phyloP scores from a whole-genome alignment of 768 basidiomycete genomes.

The Galerina marginata region DNA sequence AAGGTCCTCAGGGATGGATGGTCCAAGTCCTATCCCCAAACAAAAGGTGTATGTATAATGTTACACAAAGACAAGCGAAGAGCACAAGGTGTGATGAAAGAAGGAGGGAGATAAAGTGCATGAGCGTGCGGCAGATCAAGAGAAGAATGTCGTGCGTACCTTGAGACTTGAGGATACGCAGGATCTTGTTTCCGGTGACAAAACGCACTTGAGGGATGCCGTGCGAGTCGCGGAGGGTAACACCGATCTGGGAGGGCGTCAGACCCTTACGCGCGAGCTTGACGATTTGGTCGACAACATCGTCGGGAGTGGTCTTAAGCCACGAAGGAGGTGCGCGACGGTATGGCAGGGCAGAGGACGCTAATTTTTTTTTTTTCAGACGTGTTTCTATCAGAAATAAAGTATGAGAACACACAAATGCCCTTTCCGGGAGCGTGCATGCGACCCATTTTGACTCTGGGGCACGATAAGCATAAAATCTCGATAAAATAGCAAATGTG shows the following conservation, averaged over 20 bases:
- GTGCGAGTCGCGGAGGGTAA: conserved; percentile 96
- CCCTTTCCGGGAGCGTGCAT: conserved; percentile 99
- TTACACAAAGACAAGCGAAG: conserved; percentile 19
- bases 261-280: conserved; percentile 98
- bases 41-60: conserved; percentile 47
- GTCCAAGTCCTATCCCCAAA: conserved; percentile 88
- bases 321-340: conserved; percentile 92
- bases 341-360: conserved; percentile 98
- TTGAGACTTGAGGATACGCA: conserved; percentile 94
- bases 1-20: conserved; percentile 98
- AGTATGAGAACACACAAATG: conserved; percentile 75
- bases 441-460: conserved; percentile 80
- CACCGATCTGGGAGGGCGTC: conserved; percentile 97
- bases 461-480: conserved; percentile 19
- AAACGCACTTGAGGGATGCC: conserved; percentile 98
- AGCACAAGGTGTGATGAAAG: conserved; percentile 15
- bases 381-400: not conserved
- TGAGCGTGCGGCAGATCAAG: conserved; percentile 25
- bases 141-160: conserved; percentile 55
- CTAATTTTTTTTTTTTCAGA: conserved; percentile 31
- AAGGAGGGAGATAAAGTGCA: conserved; percentile 25
- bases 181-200: conserved; percentile 99
- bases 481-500: conserved; percentile 3
- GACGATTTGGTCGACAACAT: conserved; percentile 94
- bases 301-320: conserved; percentile 96